phyloP scores from a whole-genome alignment of 352 stramenopile species.

The Globisporangium cylindrosporum region DNA sequence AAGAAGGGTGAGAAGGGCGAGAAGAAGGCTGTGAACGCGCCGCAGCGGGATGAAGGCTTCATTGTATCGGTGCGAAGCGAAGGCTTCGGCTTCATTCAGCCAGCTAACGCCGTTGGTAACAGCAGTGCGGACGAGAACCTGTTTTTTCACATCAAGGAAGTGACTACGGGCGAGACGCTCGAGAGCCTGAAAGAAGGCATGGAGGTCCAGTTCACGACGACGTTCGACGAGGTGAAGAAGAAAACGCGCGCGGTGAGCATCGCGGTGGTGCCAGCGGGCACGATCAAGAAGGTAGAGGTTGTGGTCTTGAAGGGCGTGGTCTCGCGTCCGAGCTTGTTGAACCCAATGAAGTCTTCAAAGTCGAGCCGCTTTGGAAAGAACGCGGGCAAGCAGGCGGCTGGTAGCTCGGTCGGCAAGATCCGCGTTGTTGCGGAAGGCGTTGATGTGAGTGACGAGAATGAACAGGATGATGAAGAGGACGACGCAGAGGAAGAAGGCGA shows the following conservation, averaged over 20 bases:
- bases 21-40: background rate
- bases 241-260: constrained; percentile 55
- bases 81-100: constrained; percentile 78
- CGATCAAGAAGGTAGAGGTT: constrained; percentile 45
- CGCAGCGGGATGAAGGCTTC: constrained; percentile 48
- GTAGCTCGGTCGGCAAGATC: constrained; percentile 59
- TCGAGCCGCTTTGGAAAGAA: constrained; percentile 34
- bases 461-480: constrained; percentile 10
- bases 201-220: constrained; percentile 62
- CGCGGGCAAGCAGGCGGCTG: constrained; percentile 27
- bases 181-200: constrained; percentile 65
- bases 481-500: constrained; percentile 25
- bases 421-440: constrained; percentile 18
- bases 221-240: constrained; percentile 73
- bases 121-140: constrained; percentile 45
- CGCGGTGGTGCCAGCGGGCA: constrained; percentile 48
- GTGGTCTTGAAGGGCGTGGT: constrained; percentile 49
- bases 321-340: constrained; percentile 56
- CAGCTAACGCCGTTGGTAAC: constrained; percentile 22
- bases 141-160: constrained; percentile 81
- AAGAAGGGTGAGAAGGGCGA: constrained; percentile 22
- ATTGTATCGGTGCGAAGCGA: constrained; percentile 63
- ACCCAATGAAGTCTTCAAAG: constrained; percentile 35
- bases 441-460: constrained; percentile 14
- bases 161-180: constrained; percentile 48